A percentile compares a stretch with the other conserved stretches of the same genome.
Conservation (phyloP, 805 yeast genomes). For the Aciculoconidium aculeatum region DNA sequence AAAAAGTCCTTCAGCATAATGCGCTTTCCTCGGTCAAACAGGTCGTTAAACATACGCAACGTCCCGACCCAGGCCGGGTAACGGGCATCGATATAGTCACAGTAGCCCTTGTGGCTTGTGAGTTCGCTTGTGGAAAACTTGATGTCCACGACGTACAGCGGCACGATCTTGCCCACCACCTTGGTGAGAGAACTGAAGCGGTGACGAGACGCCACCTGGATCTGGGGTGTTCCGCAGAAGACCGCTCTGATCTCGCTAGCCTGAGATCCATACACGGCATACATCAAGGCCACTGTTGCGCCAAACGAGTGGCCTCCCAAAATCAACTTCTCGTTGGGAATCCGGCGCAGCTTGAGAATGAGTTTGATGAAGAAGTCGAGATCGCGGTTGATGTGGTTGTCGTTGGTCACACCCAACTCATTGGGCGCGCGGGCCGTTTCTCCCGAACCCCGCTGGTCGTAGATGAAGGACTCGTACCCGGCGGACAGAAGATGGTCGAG, state of each 20-base stretch:
- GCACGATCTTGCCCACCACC: conserved; percentile 30
- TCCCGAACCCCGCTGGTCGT: conserved; percentile 74
- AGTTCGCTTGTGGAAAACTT: conserved; percentile 47
- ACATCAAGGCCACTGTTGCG: conserved; percentile 62
- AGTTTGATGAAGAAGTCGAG: conserved; percentile 49
- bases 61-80: conserved; percentile 40
- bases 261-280: conserved; percentile 50
- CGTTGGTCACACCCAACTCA: conserved; percentile 51
- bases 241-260: conserved; percentile 42
- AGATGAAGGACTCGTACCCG: conserved; percentile 63
- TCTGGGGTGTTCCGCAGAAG: conserved; percentile 54
- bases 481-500: conserved; percentile 44
- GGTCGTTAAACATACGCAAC: conserved; percentile 55
- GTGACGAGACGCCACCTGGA: too few relatives aligned
- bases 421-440: conserved; percentile 54
- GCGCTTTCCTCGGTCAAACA: conserved; percentile 54
- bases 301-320: conserved; percentile 77
- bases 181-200: too few relatives aligned
- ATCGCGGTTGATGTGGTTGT: conserved; percentile 49
- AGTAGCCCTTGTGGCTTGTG: conserved; percentile 44
- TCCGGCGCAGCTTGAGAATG: conserved; percentile 30
- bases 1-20: conserved; percentile 34
- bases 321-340: conserved; percentile 34
- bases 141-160: conserved; percentile 49
- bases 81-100: conserved; percentile 33